Percentiles rank a stretch among this genome's conserved stretches.
phyloP scores from a whole-genome alignment of 1,139 yeast genomes.

The Meyerozyma elateridarum region DNA sequence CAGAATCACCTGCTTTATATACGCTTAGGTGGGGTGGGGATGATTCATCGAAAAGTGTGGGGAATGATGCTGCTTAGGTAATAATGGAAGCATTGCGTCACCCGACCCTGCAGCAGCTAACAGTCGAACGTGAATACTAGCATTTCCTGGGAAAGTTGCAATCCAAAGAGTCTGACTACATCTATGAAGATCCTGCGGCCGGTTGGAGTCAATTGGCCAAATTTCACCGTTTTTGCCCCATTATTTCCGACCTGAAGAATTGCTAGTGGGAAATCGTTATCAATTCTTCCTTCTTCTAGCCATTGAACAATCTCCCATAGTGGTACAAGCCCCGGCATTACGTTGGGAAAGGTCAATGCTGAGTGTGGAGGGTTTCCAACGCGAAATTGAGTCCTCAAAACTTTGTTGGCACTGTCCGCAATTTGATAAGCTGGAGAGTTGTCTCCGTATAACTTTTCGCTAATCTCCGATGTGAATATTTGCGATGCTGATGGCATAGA shows the following conservation, averaged over 20 bases:
- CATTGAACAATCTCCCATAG: not conserved
- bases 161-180: not conserved
- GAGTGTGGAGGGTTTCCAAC: not conserved
- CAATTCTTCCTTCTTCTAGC: not conserved
- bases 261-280: not conserved
- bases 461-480: slow-evolving; percentile 3
- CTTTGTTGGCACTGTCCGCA: not conserved
- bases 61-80: no score
- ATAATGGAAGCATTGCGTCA: no score
- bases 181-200: not conserved
- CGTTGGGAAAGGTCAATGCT: not conserved
- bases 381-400: not conserved
- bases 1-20: not conserved
- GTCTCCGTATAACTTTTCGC: slow-evolving; percentile 5
- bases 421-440: not conserved
- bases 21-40: no score
- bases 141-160: not conserved
- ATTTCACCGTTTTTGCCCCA: not conserved
- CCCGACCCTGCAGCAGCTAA: no score
- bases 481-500: not conserved
- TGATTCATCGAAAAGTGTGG: slow-evolving; percentile 1
- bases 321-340: slow-evolving; percentile 2
- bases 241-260: not conserved
- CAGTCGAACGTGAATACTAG: not conserved
- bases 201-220: not conserved